phyloP scores from a whole-genome alignment of 176 grass and related monocot genomes.

The Musa acuminata region DNA sequence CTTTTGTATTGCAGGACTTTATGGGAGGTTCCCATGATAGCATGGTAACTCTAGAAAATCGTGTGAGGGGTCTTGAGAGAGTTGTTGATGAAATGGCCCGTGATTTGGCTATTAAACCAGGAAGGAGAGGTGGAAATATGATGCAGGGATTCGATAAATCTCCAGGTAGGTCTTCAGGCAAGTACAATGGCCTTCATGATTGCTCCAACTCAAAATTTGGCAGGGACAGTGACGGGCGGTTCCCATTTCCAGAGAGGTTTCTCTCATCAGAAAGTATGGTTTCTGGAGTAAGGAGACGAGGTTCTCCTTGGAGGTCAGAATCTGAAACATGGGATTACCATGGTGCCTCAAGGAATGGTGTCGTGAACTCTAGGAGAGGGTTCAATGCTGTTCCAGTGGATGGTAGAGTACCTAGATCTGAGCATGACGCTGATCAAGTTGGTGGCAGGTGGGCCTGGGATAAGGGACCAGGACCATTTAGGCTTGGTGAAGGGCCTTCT shows the following conservation, averaged over 20 bases:
- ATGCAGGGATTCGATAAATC: conserved; percentile 53
- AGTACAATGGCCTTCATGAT: conserved; percentile 81
- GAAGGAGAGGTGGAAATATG: conserved; percentile 57
- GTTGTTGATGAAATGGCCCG: conserved; percentile 89
- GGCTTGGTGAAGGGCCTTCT: conserved; percentile 90
- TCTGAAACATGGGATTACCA: conserved; percentile 74
- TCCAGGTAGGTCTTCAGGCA: conserved; percentile 70
- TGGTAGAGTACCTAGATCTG: conserved; percentile 34
- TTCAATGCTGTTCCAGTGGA: conserved; percentile 50
- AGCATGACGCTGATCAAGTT: conserved; percentile 32
- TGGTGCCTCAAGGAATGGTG: conserved; percentile 37
- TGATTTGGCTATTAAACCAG: conserved; percentile 67
- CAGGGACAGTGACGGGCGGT: conserved; percentile 51
- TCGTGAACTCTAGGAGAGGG: conserved; percentile 48
- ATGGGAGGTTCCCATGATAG: conserved; percentile 98
- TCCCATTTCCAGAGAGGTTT: conserved; percentile 58
- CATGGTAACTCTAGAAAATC: conserved; percentile 91
- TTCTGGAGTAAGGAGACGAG: conserved; percentile 47
- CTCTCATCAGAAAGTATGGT: conserved; percentile 47
- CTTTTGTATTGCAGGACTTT: conserved; percentile 58
- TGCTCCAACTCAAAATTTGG: conserved; percentile 67
- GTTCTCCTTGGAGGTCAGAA: conserved; percentile 71
- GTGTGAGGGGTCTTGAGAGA: conserved; percentile 85
- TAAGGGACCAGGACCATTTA: conserved; percentile 64
- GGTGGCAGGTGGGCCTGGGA: conserved; percentile 53